phyloP scores from a whole-genome alignment of 2,329 filamentous ascomycete species.

The Talaromyces rugulosus region DNA sequence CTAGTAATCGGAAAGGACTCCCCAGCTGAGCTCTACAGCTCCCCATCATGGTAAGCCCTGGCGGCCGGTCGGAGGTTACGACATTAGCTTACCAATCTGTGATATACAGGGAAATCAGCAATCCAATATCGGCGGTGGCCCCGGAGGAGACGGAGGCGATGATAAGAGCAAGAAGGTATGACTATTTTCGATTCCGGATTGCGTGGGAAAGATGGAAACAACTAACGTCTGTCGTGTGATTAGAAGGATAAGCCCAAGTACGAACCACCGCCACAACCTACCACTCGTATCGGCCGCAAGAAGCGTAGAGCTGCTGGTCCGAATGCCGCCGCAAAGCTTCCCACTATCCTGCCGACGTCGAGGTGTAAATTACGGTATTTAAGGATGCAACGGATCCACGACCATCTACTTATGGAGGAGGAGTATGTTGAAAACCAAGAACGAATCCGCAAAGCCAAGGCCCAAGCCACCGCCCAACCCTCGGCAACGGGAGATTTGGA shows the following conservation, averaged over 20 bases:
- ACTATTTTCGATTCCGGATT: neutral
- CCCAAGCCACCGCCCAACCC: constrained; percentile 56
- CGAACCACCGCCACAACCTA: constrained; percentile 94
- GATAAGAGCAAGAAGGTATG: constrained; percentile 91
- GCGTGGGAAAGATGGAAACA: neutral
- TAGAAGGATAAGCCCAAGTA: constrained; percentile 96
- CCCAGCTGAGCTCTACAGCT: constrained; percentile 5
- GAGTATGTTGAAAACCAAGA: constrained; percentile 99
- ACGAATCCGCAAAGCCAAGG: constrained; percentile 86
- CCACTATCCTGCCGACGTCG: constrained; percentile 88
- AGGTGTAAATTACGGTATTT: constrained; percentile 96
- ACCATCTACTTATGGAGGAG: constrained; percentile 92
- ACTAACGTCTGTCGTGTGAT: constrained; percentile 10
- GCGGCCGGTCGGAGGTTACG: neutral
- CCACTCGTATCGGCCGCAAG: constrained; percentile 94
- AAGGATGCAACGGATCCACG: constrained; percentile 97
- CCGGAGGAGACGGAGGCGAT: constrained; percentile 69
- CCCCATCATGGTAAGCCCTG: constrained; percentile 10
- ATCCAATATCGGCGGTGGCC: constrained; percentile 74
- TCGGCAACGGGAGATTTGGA: constrained; percentile 64
- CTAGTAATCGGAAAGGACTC: neutral
- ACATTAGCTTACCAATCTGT: constrained; percentile 3
- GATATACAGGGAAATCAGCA: constrained; percentile 52
- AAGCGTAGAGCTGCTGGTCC: constrained; percentile 95
- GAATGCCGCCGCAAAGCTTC: constrained; percentile 92